Evolutionary conservation across 768 basidiomycete species (phyloP), one percentile per base, ranked within the genome.

Genomic region (Solioccasus polychromus): DNA sequence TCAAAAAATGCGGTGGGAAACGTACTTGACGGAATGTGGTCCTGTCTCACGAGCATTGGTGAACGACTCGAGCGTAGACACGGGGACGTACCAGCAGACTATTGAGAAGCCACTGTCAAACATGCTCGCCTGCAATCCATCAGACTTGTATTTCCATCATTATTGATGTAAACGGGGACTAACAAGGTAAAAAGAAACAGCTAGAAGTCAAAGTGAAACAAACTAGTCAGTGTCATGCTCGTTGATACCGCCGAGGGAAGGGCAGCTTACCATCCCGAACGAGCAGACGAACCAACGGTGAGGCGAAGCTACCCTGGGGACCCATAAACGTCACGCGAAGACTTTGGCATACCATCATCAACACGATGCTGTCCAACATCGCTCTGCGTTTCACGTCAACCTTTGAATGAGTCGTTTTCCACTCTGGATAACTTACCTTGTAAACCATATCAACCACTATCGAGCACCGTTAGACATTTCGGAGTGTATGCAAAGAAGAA

Each of bases 401-500:
- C n/a, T 14, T 20, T 4, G 8, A 30, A 28, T 11, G 26, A 24
- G 20, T 9, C 1, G 9, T 5, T 6, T 4, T 3, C 24, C 8
- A n/a, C 11, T 4, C 18, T 11, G 23, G n/a, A 31, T 12, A 14
- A 22, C 50, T 4, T 37, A 52, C 53, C 22, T 36, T 17, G 39
- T 7, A 35, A 52, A 7, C 50, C 50, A 54, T 19, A 45, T 14
- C 8, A 45, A 8, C 52, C 52, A 54, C 52, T 54, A n/a, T 28
- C 17, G 26, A 25, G 20, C 10, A 17, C 11, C 15, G 24, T 52
- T 34, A 48, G 38, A 42, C 8, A 4, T 31, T n/a, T 39, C 5
- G 15, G 17, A 1, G 29, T 2, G 8, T n/a, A 19, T 14, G 12
- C 6, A 36, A 23, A 15, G 42, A 8, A 20, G 23, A 29, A 42